Conservation (phyloP, 495 filamentous ascomycete species). For the Extremus antarcticus region DNA sequence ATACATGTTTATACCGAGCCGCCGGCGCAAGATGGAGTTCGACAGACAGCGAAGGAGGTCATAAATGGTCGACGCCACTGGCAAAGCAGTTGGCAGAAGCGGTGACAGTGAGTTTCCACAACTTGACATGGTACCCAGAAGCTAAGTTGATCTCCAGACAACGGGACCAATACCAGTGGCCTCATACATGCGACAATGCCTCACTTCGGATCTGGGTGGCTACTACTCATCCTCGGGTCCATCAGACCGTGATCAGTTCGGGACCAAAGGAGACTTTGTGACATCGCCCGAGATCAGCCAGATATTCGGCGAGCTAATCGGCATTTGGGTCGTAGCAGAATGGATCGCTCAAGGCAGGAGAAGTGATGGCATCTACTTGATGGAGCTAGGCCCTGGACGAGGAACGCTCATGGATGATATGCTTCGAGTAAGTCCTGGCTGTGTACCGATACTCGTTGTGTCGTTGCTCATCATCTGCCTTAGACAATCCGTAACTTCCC, state of each 20-base stretch:
- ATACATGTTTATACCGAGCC: slow-evolving; percentile 4
- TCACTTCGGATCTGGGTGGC: slow-evolving; percentile 79
- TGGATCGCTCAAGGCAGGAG: slow-evolving; percentile 82
- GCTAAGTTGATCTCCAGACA: slow-evolving; percentile 33
- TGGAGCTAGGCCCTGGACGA: slow-evolving; percentile 89
- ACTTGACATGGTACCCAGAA: background rate
- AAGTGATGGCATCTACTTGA: slow-evolving; percentile 63
- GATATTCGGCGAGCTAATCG: slow-evolving; percentile 87
- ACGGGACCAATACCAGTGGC: slow-evolving; percentile 89
- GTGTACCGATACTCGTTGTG: background rate
- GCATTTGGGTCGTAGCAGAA: slow-evolving; percentile 88
- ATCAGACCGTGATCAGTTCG: slow-evolving; percentile 66
- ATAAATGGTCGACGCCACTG: slow-evolving; percentile 77
- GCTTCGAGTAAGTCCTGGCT: slow-evolving; percentile 52
- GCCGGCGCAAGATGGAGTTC: slow-evolving; percentile 22
- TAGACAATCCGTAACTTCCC: slow-evolving; percentile 81
- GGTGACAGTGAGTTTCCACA: slow-evolving; percentile 50
- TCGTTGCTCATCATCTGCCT: background rate
- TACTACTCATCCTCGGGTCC: slow-evolving; percentile 74
- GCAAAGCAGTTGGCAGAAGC: slow-evolving; percentile 74
- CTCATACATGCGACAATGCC: slow-evolving; percentile 95
- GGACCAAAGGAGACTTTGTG: slow-evolving; percentile 82
- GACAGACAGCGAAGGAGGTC: slow-evolving; percentile 11
- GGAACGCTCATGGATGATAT: slow-evolving; percentile 98
- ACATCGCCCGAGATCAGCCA: slow-evolving; percentile 97